Evolutionary conservation across 2,329 filamentous ascomycete genomes (phyloP).

Genomic region (Colletotrichum plurivorum): DNA sequence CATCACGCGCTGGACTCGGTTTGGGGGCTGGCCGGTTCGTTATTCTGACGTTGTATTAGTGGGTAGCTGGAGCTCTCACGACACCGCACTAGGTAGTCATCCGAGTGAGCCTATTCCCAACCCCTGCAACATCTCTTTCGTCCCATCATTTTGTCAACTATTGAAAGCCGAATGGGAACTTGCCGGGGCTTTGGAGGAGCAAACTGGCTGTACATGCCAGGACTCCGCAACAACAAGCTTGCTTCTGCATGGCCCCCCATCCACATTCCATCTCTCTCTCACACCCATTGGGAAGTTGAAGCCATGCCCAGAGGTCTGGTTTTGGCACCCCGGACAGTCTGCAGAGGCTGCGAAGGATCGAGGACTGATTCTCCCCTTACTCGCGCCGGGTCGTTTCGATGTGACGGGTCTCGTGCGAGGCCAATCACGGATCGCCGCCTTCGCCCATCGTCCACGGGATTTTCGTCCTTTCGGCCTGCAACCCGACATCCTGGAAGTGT

Average conservation of each 20-base stretch:
- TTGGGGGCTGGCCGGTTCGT: slow-evolving; percentile 21
- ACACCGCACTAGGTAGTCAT: slow-evolving; percentile 6
- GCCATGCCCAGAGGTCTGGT: slow-evolving; percentile 6
- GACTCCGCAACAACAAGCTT: slow-evolving; percentile 7
- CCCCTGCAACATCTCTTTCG: slow-evolving; percentile 16
- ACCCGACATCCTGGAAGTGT: background rate
- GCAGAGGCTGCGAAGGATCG: background rate
- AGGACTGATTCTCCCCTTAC: slow-evolving; percentile 13
- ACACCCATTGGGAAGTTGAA: slow-evolving; percentile 14
- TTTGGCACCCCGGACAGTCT: background rate
- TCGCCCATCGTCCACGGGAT: background rate
- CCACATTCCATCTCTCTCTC: slow-evolving; percentile 2
- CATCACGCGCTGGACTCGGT: slow-evolving; percentile 5
- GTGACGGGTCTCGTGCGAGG: slow-evolving; percentile 5
- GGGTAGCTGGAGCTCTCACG: background rate
- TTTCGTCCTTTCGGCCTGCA: background rate
- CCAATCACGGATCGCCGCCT: slow-evolving; percentile 3
- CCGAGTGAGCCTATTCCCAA: slow-evolving; percentile 36
- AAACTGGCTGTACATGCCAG: background rate
- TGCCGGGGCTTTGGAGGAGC: background rate
- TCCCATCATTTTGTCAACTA: background rate
- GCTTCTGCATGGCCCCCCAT: background rate
- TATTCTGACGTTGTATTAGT: slow-evolving; percentile 1
- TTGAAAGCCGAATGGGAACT: background rate
- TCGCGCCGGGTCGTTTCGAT: slow-evolving; percentile 4